Percentiles rank a stretch among this genome's conserved stretches.
phyloP scores from a whole-genome alignment of 2,329 filamentous ascomycete species.

The Diaporthe nobilis region DNA sequence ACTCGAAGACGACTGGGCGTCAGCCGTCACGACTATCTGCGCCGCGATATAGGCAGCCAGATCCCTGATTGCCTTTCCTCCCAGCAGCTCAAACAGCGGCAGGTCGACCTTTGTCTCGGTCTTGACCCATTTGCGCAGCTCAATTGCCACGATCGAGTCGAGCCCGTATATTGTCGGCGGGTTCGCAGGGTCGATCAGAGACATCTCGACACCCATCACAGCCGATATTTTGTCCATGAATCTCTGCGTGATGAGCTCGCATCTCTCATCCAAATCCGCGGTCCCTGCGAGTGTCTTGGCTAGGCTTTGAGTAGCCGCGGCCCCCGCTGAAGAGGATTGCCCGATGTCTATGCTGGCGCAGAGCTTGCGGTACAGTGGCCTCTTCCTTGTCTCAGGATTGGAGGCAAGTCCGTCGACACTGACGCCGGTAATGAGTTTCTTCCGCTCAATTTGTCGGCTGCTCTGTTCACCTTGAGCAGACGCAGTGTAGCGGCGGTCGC shows the following conservation, averaged over 20 bases:
- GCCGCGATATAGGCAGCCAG: conserved; percentile 9
- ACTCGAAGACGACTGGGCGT: neutral
- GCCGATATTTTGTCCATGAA: conserved; percentile 27
- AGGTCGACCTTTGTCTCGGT: conserved; percentile 14
- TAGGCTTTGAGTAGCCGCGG: conserved; percentile 2
- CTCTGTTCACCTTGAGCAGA: neutral
- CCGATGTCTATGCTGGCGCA: conserved; percentile 4
- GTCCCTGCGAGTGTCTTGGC: neutral
- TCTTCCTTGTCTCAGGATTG: conserved; percentile 4
- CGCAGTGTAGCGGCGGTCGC: neutral
- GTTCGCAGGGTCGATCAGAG: conserved; percentile 6
- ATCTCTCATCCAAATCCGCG: neutral
- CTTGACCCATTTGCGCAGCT: conserved; percentile 32
- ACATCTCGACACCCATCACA: conserved; percentile 16
- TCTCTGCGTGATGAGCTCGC: neutral
- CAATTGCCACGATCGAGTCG: conserved; percentile 29
- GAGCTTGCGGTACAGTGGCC: conserved; percentile 14
- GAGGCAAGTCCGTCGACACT: neutral
- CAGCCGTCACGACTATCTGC: neutral
- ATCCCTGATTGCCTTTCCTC: neutral
- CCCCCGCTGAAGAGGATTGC: neutral
- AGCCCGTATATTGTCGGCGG: conserved; percentile 22
- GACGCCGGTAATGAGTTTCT: conserved; percentile 15
- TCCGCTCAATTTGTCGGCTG: neutral
- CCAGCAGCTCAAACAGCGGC: conserved; percentile 11